Percentiles rank a stretch among this genome's conserved stretches.
Conservation (phyloP, 2,329 filamentous ascomycete species). For the Aspergillus pseudoviridinutans region DNA sequence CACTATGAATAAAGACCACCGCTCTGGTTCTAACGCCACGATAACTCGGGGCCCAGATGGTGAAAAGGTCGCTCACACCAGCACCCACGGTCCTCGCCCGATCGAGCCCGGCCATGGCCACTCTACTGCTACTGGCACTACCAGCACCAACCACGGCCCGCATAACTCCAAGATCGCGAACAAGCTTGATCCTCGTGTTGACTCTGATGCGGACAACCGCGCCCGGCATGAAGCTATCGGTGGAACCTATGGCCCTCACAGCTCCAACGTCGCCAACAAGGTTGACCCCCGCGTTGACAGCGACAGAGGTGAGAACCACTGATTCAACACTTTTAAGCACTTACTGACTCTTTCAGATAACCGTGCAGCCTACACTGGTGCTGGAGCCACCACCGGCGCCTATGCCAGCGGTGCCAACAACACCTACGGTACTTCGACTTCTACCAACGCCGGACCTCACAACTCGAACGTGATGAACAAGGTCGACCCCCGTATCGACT, state of each 20-base stretch:
- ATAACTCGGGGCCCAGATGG: background rate
- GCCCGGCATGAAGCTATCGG: constrained; percentile 10
- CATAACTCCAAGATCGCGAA: constrained; percentile 28
- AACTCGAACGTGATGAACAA: constrained; percentile 30
- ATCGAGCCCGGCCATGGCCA: background rate
- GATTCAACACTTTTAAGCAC: background rate
- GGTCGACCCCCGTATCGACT: constrained; percentile 28
- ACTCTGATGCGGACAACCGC: constrained; percentile 13
- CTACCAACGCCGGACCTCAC: constrained; percentile 13
- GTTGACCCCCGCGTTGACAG: constrained; percentile 44
- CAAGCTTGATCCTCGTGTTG: constrained; percentile 15
- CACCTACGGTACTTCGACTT: background rate
- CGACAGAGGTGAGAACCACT: constrained; percentile 4
- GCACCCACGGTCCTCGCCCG: background rate
- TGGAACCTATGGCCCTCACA: constrained; percentile 38
- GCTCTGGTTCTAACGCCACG: constrained; percentile 1
- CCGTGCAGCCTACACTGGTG: background rate
- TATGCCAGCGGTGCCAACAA: constrained; percentile 13
- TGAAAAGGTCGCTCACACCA: background rate
- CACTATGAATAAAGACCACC: background rate
- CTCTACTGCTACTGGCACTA: constrained; percentile 2
- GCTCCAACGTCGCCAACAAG: constrained; percentile 46
- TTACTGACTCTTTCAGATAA: constrained; percentile 3
- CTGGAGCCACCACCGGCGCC: background rate
- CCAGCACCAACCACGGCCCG: constrained; percentile 7